Evolutionary conservation across 2,329 filamentous ascomycete species (phyloP), one percentile per base, ranked within the genome.

Genomic region (Cytospora leucostoma): DNA sequence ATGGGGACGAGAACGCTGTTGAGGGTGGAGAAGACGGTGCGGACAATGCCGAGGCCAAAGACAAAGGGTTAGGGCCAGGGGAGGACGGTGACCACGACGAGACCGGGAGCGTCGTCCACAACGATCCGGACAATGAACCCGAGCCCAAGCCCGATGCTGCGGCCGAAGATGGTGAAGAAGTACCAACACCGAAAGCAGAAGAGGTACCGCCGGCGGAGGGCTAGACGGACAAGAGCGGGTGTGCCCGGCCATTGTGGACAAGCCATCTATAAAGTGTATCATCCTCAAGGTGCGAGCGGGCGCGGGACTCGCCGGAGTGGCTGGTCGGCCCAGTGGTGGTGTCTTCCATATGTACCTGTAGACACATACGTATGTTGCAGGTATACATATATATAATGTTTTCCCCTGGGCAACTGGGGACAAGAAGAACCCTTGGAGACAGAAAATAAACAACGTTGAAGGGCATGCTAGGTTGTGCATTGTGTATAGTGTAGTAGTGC

Each of bases 351-450:
- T 61, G 32, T 55, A 44, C 52, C 61, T 61, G 57, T 59, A 56
- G 60, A 63, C 56, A 57, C 55, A 63, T 40, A 61, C 51, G 52
- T 63, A 63, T 50, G 56, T 51, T 61, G 57, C 57, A 63, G 56
- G 51, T 63, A 61, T 55, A 59, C 51, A 55, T 61, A 51, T 34
- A 61, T 61, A 61, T 61, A 61, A 61, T 61, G 51, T 61, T 49
- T 61, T 37, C 58, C 58, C 51, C 53, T 44, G 58, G n/a, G 50
- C 49, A 15, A 44, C 35, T 60, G 58, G 58, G 50, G 37, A 15
- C 19, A 58, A 34, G 19, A n/a, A 21, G 10, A 60, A 47, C 44
- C n/a, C 21, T 47, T 7, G n/a, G 21, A 11, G n/a, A 47, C 17
- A n/a, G 21, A 44, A 44, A 7, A 15, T 17, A 17, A 13, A 40